A percentile compares a stretch with the other conserved stretches of the same genome.
phyloP scores from a whole-genome alignment of 495 filamentous ascomycete species.

The Xylaria flabelliformis region DNA sequence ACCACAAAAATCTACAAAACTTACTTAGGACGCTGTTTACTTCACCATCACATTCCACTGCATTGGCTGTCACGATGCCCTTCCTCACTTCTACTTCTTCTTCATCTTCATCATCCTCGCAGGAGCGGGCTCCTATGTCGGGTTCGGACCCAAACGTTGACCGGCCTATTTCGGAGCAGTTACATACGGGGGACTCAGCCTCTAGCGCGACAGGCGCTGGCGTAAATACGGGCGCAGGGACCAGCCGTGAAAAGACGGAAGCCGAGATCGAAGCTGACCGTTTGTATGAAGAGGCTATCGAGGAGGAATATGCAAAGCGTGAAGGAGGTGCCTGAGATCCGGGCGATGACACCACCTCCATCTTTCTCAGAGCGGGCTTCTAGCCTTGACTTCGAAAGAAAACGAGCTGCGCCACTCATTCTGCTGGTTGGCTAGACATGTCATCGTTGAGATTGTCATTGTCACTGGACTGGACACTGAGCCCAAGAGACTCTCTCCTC shows the following conservation, averaged over 20 bases:
- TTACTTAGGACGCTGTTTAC: background rate
- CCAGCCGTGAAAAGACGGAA: conserved; percentile 47
- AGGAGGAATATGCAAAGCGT: conserved; percentile 76
- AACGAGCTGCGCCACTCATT: background rate
- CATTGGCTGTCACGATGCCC: conserved; percentile 1
- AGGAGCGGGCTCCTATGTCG: background rate
- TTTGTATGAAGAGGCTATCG: conserved; percentile 70
- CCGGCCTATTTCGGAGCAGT: conserved; percentile 15
- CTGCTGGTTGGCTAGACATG: background rate
- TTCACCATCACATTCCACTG: background rate
- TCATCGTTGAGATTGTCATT: conserved; percentile 3
- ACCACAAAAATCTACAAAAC: background rate
- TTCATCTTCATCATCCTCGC: conserved; percentile 1
- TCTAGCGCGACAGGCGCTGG: conserved; percentile 43
- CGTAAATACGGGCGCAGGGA: conserved; percentile 48
- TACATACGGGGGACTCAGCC: conserved; percentile 2
- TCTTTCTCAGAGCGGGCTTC: background rate
- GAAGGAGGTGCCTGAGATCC: conserved; percentile 66
- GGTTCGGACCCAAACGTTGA: conserved; percentile 12
- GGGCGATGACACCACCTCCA: background rate
- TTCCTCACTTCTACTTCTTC: conserved; percentile 7
- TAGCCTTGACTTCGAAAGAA: background rate
- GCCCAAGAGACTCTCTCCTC: background rate
- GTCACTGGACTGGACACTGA: background rate
- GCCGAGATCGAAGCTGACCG: conserved; percentile 61